Base-by-base conservation (phyloP, 192 early-diverging fungal species). In the Podila epicladia region DNA sequence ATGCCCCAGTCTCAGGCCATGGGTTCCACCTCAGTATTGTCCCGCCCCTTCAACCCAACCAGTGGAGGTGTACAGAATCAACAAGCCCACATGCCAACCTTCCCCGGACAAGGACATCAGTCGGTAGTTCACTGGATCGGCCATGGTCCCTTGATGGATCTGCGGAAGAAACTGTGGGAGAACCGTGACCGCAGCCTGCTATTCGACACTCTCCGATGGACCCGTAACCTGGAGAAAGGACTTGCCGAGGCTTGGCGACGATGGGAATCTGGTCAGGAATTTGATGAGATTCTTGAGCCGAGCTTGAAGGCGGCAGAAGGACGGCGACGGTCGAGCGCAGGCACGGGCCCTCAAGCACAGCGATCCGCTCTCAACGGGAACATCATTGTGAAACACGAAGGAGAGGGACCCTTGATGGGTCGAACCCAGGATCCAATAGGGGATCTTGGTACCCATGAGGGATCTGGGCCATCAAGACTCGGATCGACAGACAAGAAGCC, bases 191-290 rank as follows among this genome's bases (percentile, higher is more conserved):
- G 61, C n/a, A 93, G 90, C 49, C 87, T 91, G 7, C 80, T 98
- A 38, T 98, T 97, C 86, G 95, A 98, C 82, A 98, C 97, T 29
- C 77, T 82, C 33, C 86, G 92, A 17, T 97, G 94, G 95, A 96
- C 95, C 2, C 82, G 92, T 33, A 93, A 94, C 68, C 76, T 98
- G 50, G 96, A 97, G 85, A 78, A 76, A 6, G 95, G 94, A 0
- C 85, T 88, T 57, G 58, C 58, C 28, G 92, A 92, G 72, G 92
- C 93, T 11, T 95, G 94, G 94, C 85, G 82, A 20, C 88, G 91
- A 55, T 95, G 92, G 92, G 89, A 88, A n/a, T 71, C 67, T 31
- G 89, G 84, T 13, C 79, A 88, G 63, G 90, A 91, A 59, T 86
- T 88, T 76, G 86, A 87, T 66, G 84, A 85, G 38, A 31, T 80